Evolutionary conservation across 2,329 filamentous ascomycete genomes (phyloP).

Genomic region (Phaeosphaeria sp.): DNA sequence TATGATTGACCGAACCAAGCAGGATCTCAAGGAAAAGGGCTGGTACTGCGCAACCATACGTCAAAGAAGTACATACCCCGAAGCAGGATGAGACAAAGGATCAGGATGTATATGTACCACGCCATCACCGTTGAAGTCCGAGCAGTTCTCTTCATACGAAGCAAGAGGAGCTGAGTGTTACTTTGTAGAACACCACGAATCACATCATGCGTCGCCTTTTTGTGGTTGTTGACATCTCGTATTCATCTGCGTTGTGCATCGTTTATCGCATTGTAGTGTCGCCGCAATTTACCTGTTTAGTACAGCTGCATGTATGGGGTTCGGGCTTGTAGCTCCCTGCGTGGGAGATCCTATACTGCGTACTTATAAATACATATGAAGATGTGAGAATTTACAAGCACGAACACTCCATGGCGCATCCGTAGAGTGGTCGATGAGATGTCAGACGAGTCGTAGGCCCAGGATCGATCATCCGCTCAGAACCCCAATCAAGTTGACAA

Average conservation of each 20-base stretch:
- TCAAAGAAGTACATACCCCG: background rate
- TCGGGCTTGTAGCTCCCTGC: background rate
- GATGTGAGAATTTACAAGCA: background rate
- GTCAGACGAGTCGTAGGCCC: background rate
- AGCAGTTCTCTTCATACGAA: background rate
- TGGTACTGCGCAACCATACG: background rate
- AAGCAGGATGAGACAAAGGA: background rate
- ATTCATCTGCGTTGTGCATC: background rate
- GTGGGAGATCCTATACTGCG: background rate
- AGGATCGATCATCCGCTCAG: background rate
- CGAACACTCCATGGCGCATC: background rate
- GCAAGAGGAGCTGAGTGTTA: background rate
- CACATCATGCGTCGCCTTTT: background rate
- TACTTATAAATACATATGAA: background rate
- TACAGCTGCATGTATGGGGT: background rate
- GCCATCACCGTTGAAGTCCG: background rate
- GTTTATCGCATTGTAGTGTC: background rate
- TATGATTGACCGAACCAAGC: background rate
- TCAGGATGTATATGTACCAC: background rate
- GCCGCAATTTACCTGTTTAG: background rate
- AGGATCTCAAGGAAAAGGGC: background rate
- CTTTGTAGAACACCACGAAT: background rate
- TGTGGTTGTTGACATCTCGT: background rate
- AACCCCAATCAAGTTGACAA: background rate
- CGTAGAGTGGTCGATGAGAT: background rate